phyloP scores from a whole-genome alignment of 257 asterid genomes.

The Fraxinus pennsylvanica region DNA sequence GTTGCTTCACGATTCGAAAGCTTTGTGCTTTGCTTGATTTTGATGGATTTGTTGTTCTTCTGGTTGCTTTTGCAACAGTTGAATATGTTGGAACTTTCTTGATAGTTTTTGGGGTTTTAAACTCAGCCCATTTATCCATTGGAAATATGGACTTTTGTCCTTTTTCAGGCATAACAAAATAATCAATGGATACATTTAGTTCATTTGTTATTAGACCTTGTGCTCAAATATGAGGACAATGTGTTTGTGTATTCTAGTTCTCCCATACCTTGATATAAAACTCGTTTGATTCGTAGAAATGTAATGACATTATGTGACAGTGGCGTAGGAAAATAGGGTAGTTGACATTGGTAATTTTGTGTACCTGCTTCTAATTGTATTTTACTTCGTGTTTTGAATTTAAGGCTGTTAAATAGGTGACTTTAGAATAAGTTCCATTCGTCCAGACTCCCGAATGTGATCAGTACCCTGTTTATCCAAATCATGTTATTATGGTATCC shows the following conservation, averaged over 20 bases:
- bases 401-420: not conserved
- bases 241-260: too few relatives aligned
- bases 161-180: constrained; percentile 40
- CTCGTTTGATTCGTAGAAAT: too few relatives aligned
- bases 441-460: not conserved
- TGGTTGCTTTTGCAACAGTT: constrained; percentile 45
- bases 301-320: too few relatives aligned
- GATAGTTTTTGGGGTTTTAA: constrained; percentile 23
- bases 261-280: too few relatives aligned
- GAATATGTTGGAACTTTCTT: constrained; percentile 30
- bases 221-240: not conserved
- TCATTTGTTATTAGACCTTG: not conserved
- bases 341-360: too few relatives aligned
- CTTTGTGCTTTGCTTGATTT: constrained; percentile 29
- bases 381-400: not conserved
- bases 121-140: constrained; percentile 32
- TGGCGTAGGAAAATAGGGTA: too few relatives aligned
- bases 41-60: constrained; percentile 29
- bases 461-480: not conserved
- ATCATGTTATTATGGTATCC: too few relatives aligned
- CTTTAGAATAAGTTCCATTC: not conserved
- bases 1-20: constrained; percentile 41
- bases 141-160: constrained; percentile 34
- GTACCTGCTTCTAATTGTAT: too few relatives aligned
- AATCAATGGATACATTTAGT: constrained; percentile 35